Percentiles rank a stretch among this genome's conserved stretches.
Evolutionary conservation across 495 filamentous ascomycete genomes (phyloP).

Genomic region (Podospora didyma): DNA sequence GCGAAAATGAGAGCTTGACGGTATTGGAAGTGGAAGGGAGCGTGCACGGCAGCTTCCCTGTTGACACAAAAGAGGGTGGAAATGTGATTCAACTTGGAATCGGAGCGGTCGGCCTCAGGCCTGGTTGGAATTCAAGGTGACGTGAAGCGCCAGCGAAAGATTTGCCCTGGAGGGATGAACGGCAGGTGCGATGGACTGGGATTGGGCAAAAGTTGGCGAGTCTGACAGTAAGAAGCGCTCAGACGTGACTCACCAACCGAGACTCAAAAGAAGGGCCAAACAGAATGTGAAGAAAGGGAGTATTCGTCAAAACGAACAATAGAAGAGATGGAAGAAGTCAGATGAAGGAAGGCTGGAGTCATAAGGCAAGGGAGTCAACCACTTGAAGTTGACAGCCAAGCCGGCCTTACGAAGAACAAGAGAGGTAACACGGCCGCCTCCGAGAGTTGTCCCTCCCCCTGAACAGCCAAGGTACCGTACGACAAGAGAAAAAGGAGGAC

Average conservation of each 20-base stretch:
- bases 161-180: not conserved
- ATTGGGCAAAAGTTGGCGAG: not conserved
- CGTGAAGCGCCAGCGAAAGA: slow-evolving; percentile 1
- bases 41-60: not conserved
- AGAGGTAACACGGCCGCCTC: not conserved
- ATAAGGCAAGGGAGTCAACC: no score
- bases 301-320: not conserved
- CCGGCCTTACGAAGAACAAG: not conserved
- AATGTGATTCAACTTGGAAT: not conserved
- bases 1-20: not conserved
- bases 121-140: slow-evolving; percentile 11
- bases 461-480: not conserved
- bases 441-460: not conserved
- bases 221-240: not conserved
- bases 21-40: not conserved
- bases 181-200: not conserved
- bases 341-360: not conserved
- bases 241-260: not conserved
- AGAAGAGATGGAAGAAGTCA: not conserved
- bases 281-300: no score
- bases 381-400: not conserved
- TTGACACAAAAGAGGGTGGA: not conserved
- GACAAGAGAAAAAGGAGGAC: not conserved
- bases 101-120: not conserved
- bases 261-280: not conserved